Conservation (phyloP, 129 eudicot species). For the Helichrysum umbraculigerum region DNA sequence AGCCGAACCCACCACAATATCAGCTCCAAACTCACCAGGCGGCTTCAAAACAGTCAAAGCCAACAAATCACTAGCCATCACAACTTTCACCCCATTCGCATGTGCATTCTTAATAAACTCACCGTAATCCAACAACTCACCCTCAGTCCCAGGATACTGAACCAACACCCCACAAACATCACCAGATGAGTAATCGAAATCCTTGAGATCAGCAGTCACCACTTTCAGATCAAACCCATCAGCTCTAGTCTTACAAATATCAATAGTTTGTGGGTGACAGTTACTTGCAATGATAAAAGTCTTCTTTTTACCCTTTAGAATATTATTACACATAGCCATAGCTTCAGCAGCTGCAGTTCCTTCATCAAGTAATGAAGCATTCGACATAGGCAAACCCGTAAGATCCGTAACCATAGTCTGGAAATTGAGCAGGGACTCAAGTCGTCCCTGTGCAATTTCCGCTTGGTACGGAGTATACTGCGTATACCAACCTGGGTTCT, state of each 20-base stretch:
- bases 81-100: constrained; percentile 90
- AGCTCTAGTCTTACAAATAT: constrained; percentile 84
- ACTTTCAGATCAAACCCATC: constrained; percentile 85
- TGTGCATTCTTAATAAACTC: constrained; percentile 92
- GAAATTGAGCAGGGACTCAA: constrained; percentile 78
- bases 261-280: constrained; percentile 95
- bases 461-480: constrained; percentile 98
- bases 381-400: constrained; percentile 90
- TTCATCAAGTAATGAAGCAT: constrained; percentile 87
- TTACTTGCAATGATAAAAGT: constrained; percentile 85
- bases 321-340: constrained; percentile 96
- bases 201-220: constrained; percentile 65
- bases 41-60: constrained; percentile 91
- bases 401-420: constrained; percentile 93
- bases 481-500: constrained; percentile 95
- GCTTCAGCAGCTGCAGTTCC: constrained; percentile 99
- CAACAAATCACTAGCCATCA: constrained; percentile 87
- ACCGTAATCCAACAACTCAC: constrained; percentile 79
- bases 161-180: constrained; percentile 93
- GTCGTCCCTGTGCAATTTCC: constrained; percentile 90
- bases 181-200: constrained; percentile 76
- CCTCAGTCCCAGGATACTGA: constrained; percentile 98
- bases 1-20: constrained; percentile 94
- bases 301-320: constrained; percentile 78
- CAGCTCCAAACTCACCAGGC: constrained; percentile 93